Evolutionary conservation across 2,329 filamentous ascomycete genomes (phyloP), one percentile per base, ranked within the genome.

Genomic region (Fusarium mundagurra): DNA sequence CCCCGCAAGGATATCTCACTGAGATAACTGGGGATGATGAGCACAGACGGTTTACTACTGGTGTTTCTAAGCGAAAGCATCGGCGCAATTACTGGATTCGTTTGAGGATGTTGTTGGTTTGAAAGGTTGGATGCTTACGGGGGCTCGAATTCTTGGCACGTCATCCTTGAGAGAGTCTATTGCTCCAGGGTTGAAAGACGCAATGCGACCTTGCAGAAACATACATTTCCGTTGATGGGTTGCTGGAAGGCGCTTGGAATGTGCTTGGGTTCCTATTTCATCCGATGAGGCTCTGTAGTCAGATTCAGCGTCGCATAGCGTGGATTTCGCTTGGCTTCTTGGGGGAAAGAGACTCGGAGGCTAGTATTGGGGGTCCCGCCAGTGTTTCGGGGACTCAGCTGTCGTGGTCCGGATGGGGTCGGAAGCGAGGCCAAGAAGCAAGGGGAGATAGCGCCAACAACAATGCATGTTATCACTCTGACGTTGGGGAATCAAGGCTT

Each of bases 21-120:
- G 59, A 70, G 67, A 70, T 62, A 45, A 43, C 20, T 63, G 59
- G 66, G 38, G 18, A 36, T 27, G 50, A 16, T 48, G n/a, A 18
- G 64, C 48, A 69, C 64, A 39, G 66, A 69, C 48, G 2, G 11
- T 38, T 24, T 24, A 34, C 36, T 43, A 53, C 24, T 17, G 47
- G 24, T 48, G 8, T 29, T 29, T 48, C 34, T 33, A 51, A 34
- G 44, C 61, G 38, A 67, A 17, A 4, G 27, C 31, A 18, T 41
- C 38, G 64, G 48, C 6, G 31, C n/a, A 33, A 24, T 18, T 14
- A 61, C 63, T 31, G 20, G 7, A 39, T 61, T 67, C 31, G 50
- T 59, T 31, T 12, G 36, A 20, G 27, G 12, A 29, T 38, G 14
- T 2, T 36, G 18, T 34, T 58, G 20, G n/a, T 34, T 43, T 20